Evolutionary conservation across 176 grass and related monocot genomes (phyloP), one percentile per base, ranked within the genome.

Genomic region (Miscanthus lutarioriparius): DNA sequence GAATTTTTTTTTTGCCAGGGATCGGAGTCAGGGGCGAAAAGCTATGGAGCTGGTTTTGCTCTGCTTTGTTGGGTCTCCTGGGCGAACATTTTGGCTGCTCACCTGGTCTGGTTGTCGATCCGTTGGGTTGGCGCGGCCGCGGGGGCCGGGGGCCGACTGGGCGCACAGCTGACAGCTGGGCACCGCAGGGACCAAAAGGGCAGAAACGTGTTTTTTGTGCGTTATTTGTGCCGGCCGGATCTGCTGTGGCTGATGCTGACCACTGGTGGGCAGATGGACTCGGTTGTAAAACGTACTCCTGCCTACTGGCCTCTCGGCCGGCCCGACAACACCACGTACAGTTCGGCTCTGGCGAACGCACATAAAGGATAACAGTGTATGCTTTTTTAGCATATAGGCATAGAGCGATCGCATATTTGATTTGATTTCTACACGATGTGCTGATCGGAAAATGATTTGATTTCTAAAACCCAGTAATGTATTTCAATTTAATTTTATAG

Each of bases 161-260:
- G 25, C 10, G 15, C 27, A 30, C 54, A 35, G 82, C 82, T 76
- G 82, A 48, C 54, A 64, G 76, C 76, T 70, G 76, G 62, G 70
- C 86, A 73, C 78, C n/a, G 14, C 33, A 33, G 37, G 11, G n/a
- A 7, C 38, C 70, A 28, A 35, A 45, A 2, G 1, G 32, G 0
- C 0, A 0, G 47, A 63, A 90, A 90, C 89, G 84, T 90, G 89
- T 83, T 90, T 87, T 84, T 39, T 26, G 49, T 84, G 84, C 6
- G 61, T 59, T 61, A 66, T 80, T 84, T 79, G 22, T 36, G 51
- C 32, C 30, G 33, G 30, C 19, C 51, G 51, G 81, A 73, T 79
- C 67, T 35, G 75, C n/a, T 71, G 72, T 16, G 25, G 3, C 12
- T 53, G 84, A 87, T 53, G 75, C 62, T 13, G 80, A 75, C 85